Base-by-base conservation (phyloP, 2,329 filamentous ascomycete genomes). In the Phaeoacremonium minimum region DNA sequence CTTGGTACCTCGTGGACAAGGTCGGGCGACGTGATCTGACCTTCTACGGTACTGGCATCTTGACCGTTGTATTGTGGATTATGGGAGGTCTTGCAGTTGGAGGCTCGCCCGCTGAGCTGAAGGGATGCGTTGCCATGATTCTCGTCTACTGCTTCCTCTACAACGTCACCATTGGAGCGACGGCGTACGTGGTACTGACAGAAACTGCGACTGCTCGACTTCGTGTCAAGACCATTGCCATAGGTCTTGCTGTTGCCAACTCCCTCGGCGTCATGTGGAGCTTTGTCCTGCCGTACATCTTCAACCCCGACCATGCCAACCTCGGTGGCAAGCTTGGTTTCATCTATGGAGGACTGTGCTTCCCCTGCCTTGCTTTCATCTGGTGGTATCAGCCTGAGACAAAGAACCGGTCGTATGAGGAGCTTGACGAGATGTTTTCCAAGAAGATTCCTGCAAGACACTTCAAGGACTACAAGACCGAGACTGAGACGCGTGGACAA, bases 371-470 rank as follows among this genome's bases (percentile, higher is more conserved):
- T 15, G 44, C 52, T 12, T 57, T 48, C 42, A 15, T 26, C 9
- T 60, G 46, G 41, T 46, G 48, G 18, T 50, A 36, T 28, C 49
- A 59, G 59, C 66, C 64, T n/a, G 46, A 50, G 41, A 48, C 44
- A n/a, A 26, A 26, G 22, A n/a, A n/a, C 22, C 22, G 22, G 22
- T 26, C 22, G 9, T 57, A 46, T 26, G 62, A 56, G 45, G 37
- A 55, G 39, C 29, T 55, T 19, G 51, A 55, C 35, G 40, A 53
- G 8, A n/a, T 55, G 40, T 76, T 73, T 39, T 78, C 83, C 36
- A 85, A 62, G 50, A 86, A 74, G 46, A 73, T 79, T 15, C 82
- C 85, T 51, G 86, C 83, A 26, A 87, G 67, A 12, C 77, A 79
- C 73, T 83, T 86, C 40, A 76, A 69, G 40, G 69, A 68, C 58